Evolutionary conservation across 495 filamentous ascomycete species (phyloP).

Genomic region (Neurospora sp.): DNA sequence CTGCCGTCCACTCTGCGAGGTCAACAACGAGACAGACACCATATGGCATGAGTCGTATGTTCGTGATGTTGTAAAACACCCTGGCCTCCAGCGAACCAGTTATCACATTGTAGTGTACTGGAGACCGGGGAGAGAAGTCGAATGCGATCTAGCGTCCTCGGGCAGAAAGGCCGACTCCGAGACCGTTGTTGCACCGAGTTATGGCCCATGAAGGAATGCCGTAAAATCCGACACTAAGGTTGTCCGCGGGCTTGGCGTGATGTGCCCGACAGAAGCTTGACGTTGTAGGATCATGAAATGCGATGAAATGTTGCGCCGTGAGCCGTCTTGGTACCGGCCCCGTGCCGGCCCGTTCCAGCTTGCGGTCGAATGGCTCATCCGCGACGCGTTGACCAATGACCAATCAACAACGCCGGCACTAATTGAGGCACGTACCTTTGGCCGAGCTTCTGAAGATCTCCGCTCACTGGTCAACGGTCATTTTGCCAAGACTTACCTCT

Average conservation of each 20-base stretch:
- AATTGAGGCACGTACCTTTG: background rate
- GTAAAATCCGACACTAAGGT: background rate
- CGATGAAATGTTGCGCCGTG: background rate
- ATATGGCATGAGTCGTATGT: background rate
- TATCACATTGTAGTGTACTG: background rate
- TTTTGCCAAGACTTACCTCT: slow-evolving; percentile 3
- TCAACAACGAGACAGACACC: background rate
- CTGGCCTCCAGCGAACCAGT: background rate
- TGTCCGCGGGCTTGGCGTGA: background rate
- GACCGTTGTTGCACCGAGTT: background rate
- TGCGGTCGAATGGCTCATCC: background rate
- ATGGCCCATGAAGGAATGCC: background rate
- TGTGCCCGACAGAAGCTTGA: background rate
- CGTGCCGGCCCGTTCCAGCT: background rate
- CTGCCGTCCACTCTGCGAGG: too few relatives aligned
- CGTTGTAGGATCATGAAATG: background rate
- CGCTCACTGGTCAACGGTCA: background rate
- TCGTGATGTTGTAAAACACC: background rate
- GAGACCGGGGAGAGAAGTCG: background rate
- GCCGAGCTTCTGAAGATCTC: background rate
- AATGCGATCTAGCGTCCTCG: background rate
- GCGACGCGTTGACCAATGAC: background rate
- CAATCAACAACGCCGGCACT: background rate
- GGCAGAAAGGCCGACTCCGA: background rate
- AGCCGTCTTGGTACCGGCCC: background rate